Conservation (phyloP, 805 yeast genomes). For the Ogataea neopini region DNA sequence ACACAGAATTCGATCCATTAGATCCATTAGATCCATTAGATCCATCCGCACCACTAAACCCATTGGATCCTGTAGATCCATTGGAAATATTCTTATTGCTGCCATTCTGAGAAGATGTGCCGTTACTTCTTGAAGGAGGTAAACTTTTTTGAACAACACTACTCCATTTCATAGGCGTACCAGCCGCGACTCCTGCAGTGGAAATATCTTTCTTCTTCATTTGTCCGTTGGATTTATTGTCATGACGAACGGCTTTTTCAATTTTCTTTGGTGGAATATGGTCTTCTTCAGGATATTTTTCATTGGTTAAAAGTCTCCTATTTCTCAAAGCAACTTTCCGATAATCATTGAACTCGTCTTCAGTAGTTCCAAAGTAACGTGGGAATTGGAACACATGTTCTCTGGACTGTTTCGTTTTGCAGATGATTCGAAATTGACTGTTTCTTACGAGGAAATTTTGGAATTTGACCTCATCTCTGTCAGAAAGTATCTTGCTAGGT, state of each 20-base stretch:
- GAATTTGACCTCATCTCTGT: conserved; percentile 31
- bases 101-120: background rate
- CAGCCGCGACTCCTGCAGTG: background rate
- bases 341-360: conserved; percentile 29
- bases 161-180: conserved; percentile 22
- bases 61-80: background rate
- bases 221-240: background rate
- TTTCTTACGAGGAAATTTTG: conserved; percentile 25
- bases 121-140: conserved; percentile 11
- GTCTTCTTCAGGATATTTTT: conserved; percentile 21
- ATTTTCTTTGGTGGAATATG: background rate
- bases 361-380: conserved; percentile 35
- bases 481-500: conserved; percentile 7
- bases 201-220: no score
- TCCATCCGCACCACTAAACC: no score
- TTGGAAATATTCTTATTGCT: no score
- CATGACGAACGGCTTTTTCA: background rate
- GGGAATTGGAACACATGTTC: conserved; percentile 27
- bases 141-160: conserved; percentile 22
- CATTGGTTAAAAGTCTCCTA: conserved; percentile 23
- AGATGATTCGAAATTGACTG: conserved; percentile 17
- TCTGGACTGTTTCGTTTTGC: conserved; percentile 19
- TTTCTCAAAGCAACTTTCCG: conserved; percentile 27
- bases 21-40: background rate
- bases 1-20: background rate